Evolutionary conservation across 2,329 filamentous ascomycete species (phyloP), one percentile per base, ranked within the genome.

Genomic region (Aurifilum marmelostoma): DNA sequence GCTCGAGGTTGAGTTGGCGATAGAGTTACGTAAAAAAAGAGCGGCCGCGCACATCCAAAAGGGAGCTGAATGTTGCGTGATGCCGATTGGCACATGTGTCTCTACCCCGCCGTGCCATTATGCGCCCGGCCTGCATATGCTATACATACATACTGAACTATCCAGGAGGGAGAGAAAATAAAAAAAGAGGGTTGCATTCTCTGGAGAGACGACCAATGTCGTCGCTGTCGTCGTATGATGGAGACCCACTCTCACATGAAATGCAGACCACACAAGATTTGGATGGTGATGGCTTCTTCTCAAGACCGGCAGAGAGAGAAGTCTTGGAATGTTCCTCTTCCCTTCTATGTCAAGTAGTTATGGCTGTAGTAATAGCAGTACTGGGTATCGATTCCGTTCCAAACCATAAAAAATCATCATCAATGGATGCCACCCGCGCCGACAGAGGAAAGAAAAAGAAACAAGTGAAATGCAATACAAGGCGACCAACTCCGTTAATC

Each of bases 301-400:
- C n/a, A 50, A 21, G 24, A 54, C 12, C 6, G 27, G 63, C 6
- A 56, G 7, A 47, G 43, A 47, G n/a, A n/a, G n/a, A n/a, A n/a
- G 43, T 47, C 16, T 54, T 64, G 32, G 29, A 54, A 47, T 41
- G 11, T 62, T 39, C 56, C 65, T 66, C 68, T 60, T 50, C 68
- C 34, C 12, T 66, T 60, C 66, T 70, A 70, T n/a, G n/a, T 59
- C 56, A 59, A 54, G 66, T 47, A 47, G 43, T 41, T 41, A 14
- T 16, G 18, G 39, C n/a, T n/a, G n/a, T 47, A n/a, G 43, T n/a
- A 47, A 21, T 47, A 47, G 43, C 21, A 47, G 43, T 70, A 63
- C 63, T 70, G 69, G 69, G 69, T 70, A 70, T 70, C 69, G 69
- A 70, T 70, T 70, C 69, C 69, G 69, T 70, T 56, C 66, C 69